A percentile compares a stretch with the other conserved stretches of the same genome.
phyloP scores from a whole-genome alignment of 352 stramenopile genomes.

The Pythium aphanidermatum region DNA sequence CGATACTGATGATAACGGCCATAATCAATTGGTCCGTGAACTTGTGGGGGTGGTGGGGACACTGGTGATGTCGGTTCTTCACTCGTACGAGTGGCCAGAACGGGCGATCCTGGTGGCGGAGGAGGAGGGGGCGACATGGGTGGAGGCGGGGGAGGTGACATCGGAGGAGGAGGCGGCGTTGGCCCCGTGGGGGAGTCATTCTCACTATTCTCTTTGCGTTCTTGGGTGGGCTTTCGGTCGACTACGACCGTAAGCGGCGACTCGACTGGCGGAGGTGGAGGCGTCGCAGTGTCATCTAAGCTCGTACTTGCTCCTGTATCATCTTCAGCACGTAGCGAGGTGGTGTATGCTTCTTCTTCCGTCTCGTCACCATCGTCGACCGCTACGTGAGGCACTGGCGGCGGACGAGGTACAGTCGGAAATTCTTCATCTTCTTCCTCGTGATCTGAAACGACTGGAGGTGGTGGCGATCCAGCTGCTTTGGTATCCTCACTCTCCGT shows the following conservation, averaged over 20 bases:
- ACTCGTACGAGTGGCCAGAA: too few relatives aligned
- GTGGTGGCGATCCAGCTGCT: too few relatives aligned
- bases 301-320: too few relatives aligned
- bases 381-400: not conserved
- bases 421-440: constrained; percentile 32
- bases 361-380: not conserved
- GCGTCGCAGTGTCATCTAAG: too few relatives aligned
- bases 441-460: too few relatives aligned
- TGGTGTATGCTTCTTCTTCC: too few relatives aligned
- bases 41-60: constrained; percentile 27
- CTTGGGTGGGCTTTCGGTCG: not conserved
- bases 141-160: constrained; percentile 1
- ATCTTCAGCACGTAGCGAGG: too few relatives aligned
- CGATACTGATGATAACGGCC: constrained; percentile 65
- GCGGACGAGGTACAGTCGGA: constrained; percentile 1
- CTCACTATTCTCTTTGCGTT: constrained; percentile 4
- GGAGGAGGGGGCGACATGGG: constrained; percentile 4
- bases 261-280: too few relatives aligned
- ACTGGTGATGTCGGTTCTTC: constrained; percentile 39
- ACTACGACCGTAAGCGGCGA: too few relatives aligned
- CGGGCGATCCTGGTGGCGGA: constrained; percentile 9
- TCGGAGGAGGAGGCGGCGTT: not conserved
- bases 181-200: not conserved
- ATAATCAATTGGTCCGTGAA: constrained; percentile 51
- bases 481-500: too few relatives aligned